Percentiles rank a stretch among this genome's conserved stretches.
phyloP scores from a whole-genome alignment of 169 alveolate genomes.

The Nephromyces sp. region DNA sequence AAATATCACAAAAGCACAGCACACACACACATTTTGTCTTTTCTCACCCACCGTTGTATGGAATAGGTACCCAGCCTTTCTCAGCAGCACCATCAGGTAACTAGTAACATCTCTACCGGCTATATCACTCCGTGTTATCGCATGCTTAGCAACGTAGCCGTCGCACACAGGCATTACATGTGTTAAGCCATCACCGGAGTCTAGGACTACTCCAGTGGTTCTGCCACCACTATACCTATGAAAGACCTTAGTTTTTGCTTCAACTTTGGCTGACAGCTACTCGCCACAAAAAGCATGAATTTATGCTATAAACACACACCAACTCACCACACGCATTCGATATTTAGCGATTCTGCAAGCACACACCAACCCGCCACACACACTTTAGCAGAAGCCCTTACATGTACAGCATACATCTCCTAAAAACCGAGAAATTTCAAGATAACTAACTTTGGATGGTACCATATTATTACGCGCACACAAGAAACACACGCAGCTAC shows the following conservation, averaged over 20 bases:
- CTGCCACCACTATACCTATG: slow-evolving; percentile 87
- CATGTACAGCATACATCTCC: no score
- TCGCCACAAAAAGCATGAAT: no score
- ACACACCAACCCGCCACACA: no score
- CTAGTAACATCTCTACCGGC: slow-evolving; percentile 94
- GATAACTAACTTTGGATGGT: neutral
- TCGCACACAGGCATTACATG: slow-evolving; percentile 98
- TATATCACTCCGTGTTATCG: slow-evolving; percentile 81
- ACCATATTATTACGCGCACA: neutral
- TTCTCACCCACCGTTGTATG: slow-evolving; percentile 28
- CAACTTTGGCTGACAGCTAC: no score
- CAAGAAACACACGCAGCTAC: no score
- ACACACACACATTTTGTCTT: neutral
- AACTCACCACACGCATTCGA: neutral
- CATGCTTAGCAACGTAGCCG: slow-evolving; percentile 87
- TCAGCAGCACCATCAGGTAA: slow-evolving; percentile 29
- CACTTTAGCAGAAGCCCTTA: no score
- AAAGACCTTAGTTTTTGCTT: no score
- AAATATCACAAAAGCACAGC: no score
- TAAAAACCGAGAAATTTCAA: neutral
- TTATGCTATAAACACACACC: neutral
- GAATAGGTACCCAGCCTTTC: slow-evolving; percentile 38
- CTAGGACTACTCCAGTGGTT: slow-evolving; percentile 95
- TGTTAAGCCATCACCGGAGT: slow-evolving; percentile 97
- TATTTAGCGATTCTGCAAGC: neutral